Conservation (phyloP, 257 asterid species). For the Apocynum venetum region DNA sequence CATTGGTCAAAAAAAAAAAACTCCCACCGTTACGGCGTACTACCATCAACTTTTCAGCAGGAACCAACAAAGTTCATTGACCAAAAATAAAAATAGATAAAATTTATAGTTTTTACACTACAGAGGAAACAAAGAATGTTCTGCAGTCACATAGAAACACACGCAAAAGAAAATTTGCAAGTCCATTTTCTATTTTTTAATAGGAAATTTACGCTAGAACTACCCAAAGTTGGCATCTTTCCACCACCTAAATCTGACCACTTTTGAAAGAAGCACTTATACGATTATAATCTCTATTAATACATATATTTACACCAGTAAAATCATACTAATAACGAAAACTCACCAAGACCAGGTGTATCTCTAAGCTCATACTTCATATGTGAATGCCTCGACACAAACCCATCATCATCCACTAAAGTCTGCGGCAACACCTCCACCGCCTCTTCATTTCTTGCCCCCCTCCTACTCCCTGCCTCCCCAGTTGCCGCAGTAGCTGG, state of each 20-base stretch:
- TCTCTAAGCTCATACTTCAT: conserved; percentile 94
- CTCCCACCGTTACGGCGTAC: too few relatives aligned
- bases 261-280: neutral
- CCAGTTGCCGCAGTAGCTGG: conserved; percentile 19
- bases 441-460: conserved; percentile 48
- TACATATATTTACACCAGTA: neutral
- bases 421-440: conserved; percentile 56
- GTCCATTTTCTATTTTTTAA: neutral
- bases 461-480: conserved; percentile 42
- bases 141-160: neutral
- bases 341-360: conserved; percentile 89
- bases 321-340: neutral
- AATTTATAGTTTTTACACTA: neutral
- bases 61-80: too few relatives aligned
- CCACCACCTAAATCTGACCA: neutral
- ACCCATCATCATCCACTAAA: conserved; percentile 71
- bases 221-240: conserved; percentile 1
- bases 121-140: neutral
- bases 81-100: neutral
- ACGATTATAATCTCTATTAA: neutral
- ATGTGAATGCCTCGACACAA: conserved; percentile 62
- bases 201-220: neutral
- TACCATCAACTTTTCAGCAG: neutral
- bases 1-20: too few relatives aligned
- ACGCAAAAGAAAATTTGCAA: neutral